These are phyloP conservation scores for Apiospora hydei DNA, from an alignment of 2,329 filamentous ascomycete genomes.

Conservation along the genomic window DNA sequence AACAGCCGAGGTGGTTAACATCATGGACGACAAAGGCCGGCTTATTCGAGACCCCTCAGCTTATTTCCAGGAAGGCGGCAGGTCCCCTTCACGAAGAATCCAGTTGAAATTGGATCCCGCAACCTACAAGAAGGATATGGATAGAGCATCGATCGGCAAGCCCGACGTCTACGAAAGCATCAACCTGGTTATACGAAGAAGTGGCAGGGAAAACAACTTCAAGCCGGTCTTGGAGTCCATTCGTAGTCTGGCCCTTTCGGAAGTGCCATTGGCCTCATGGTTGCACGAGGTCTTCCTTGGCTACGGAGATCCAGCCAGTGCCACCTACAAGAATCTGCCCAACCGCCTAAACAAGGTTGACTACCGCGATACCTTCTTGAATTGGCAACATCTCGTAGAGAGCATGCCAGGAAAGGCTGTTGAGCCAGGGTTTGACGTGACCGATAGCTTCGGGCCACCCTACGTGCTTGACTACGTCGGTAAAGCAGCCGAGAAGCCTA, in stretches of 20 bases:
- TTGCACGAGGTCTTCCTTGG: conserved; percentile 97
- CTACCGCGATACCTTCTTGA: conserved; percentile 91
- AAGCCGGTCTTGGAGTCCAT: conserved; percentile 92
- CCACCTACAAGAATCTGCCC: conserved; percentile 82
- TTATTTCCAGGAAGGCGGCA: conserved; percentile 68
- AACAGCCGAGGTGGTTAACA: conserved; percentile 83
- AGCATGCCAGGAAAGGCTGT: conserved; percentile 88
- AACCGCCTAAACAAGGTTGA: conserved; percentile 83
- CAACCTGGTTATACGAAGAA: conserved; percentile 85
- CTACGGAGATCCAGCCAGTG: conserved; percentile 90
- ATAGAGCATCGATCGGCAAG: conserved; percentile 69
- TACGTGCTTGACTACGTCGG: conserved; percentile 79
- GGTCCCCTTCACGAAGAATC: conserved; percentile 71
- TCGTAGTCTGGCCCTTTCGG: conserved; percentile 81
- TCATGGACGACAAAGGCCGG: conserved; percentile 85
- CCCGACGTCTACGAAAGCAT: conserved; percentile 82
- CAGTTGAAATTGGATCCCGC: conserved; percentile 82
- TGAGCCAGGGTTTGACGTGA: conserved; percentile 76
- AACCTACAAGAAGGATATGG: conserved; percentile 80
- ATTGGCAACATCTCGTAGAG: conserved; percentile 93
- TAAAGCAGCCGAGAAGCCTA: conserved; percentile 57
- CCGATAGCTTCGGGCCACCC: conserved; percentile 81
- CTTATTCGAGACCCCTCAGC: conserved; percentile 69
- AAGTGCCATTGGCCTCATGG: conserved; percentile 88
- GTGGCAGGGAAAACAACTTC: conserved; percentile 95